Conservation (phyloP, 345 rosid genomes). For the Eucalyptus polyanthemos region DNA sequence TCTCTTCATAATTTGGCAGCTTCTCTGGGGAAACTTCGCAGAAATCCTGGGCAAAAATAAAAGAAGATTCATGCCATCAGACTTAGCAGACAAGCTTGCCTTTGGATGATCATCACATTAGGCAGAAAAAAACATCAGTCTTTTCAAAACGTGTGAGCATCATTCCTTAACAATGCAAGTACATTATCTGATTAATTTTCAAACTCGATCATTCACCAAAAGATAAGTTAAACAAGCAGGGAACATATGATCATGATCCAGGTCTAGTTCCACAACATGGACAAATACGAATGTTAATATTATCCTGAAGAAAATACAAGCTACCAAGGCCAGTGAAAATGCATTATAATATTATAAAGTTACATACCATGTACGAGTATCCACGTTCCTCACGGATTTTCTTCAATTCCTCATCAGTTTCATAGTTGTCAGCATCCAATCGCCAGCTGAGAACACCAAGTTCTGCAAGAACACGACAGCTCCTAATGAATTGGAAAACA, state of each 20-base stretch:
- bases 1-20: constrained; percentile 77
- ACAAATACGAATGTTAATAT: background rate
- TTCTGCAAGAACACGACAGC: constrained; percentile 15
- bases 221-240: background rate
- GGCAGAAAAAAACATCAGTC: background rate
- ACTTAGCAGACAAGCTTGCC: background rate
- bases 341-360: background rate
- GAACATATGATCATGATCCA: background rate
- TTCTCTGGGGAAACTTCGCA: constrained; percentile 89
- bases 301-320: background rate
- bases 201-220: background rate
- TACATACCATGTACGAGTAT: constrained; percentile 75
- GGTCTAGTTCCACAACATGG: background rate
- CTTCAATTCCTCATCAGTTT: constrained; percentile 79
- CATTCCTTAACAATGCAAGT: background rate
- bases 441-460: constrained; percentile 90
- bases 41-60: constrained; percentile 17
- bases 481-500: background rate
- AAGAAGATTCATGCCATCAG: background rate
- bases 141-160: background rate
- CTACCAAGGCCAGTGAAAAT: background rate
- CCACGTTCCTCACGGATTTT: constrained; percentile 82
- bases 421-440: constrained; percentile 84
- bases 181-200: background rate
- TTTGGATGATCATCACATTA: background rate